Evolutionary conservation across 1,139 yeast species (phyloP), one percentile per base, ranked within the genome.

Genomic region (Nakaseomyces nivariensis): DNA sequence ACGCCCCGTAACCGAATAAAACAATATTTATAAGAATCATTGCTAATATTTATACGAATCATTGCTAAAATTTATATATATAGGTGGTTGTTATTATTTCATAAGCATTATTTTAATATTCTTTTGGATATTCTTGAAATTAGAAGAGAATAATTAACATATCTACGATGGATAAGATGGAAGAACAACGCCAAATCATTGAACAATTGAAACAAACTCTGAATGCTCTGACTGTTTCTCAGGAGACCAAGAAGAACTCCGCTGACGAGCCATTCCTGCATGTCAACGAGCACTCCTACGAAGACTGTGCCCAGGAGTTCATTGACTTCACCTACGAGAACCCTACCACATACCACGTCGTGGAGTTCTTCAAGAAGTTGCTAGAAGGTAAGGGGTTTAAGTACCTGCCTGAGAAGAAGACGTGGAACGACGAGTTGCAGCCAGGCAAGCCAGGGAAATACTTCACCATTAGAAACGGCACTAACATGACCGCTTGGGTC

Each of bases 311-410:
- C 26, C 63, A 73, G 11, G 70, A 74, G 34, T 82, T 79, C 61
- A 73, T 81, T 45, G 74, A 77, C 47, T 82, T 81, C 67, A 79
- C 85, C 45, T 75, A 75, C 57, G 62, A 70, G 34, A 76, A 74
- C 57, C 88, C 88, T 43, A 81, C 87, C 17, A 78, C 79, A 27
- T 80, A 69, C 67, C 87, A 81, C 58, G 83, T 76, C 26, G 76
- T 79, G 9, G 58, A 70, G 22, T 68, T 71, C 58, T 75, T 79
- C 55, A 59, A 73, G 47, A 58, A 67, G 26, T 58, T 72, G 44
- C 67, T 82, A 48, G 70, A 70, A 43, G 62, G 67, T 1, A 72
- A 75, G 43, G 86, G 85, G 1, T 82, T 81, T 63, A 64, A 59
- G 25, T 79, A 75, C 60, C 55, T 81, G 24, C 68, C 77, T 34